phyloP scores from a whole-genome alignment of 179 eudicot species.

The Beta macrorhiza region DNA sequence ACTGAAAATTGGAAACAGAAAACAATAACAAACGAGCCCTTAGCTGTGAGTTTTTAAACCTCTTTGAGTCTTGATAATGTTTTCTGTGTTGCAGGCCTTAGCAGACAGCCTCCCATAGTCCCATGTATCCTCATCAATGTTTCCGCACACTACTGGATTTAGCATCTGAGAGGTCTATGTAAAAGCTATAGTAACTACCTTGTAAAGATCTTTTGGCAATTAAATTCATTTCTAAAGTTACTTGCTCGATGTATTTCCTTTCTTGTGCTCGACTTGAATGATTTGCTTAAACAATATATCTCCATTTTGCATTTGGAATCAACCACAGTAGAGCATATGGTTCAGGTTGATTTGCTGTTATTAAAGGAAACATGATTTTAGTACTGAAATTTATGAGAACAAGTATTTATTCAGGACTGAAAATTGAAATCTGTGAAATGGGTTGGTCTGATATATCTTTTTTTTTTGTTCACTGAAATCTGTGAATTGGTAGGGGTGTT shows the following conservation, averaged over 20 bases:
- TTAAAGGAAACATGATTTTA: no score
- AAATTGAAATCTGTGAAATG: no score
- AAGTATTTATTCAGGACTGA: no score
- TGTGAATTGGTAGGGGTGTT: no score
- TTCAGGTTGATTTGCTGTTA: no score
- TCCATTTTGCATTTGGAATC: neutral
- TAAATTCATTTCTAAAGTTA: neutral
- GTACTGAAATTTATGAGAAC: no score
- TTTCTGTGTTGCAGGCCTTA: conserved; percentile 52
- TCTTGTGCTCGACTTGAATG: neutral
- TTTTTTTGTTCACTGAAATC: no score
- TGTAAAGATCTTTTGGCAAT: no score
- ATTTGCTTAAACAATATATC: neutral
- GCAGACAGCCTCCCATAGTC: conserved; percentile 73
- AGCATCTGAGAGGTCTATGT: conserved; percentile 45
- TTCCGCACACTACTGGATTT: conserved; percentile 72
- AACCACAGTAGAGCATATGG: neutral
- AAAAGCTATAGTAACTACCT: conserved; percentile 3
- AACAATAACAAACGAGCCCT: no score
- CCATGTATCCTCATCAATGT: conserved; percentile 61
- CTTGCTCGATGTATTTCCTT: neutral
- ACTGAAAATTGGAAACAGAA: no score
- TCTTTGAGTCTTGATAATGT: neutral
- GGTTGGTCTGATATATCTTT: no score
- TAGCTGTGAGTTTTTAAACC: neutral